Evolutionary conservation across 352 stramenopile species (phyloP).

Genomic region (Elongisporangium anandrum): DNA sequence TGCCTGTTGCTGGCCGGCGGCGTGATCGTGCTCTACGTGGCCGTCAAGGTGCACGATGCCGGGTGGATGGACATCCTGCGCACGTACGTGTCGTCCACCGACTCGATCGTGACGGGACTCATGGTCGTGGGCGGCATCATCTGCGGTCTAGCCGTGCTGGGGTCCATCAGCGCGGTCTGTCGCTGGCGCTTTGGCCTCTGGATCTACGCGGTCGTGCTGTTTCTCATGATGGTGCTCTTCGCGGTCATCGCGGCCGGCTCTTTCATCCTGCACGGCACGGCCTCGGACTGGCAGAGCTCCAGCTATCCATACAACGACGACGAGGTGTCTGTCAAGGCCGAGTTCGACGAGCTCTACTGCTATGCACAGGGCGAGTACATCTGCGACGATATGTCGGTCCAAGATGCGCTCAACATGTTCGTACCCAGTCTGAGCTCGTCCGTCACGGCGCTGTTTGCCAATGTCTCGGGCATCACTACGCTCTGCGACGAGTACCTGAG

Average conservation of each 20-base stretch:
- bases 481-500: conserved; percentile 47
- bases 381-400: conserved; percentile 52
- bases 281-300: conserved; percentile 39
- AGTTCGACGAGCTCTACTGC: conserved; percentile 70
- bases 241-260: conserved; percentile 33
- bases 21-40: conserved; percentile 46
- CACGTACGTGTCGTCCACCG: conserved; percentile 42
- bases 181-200: conserved; percentile 52
- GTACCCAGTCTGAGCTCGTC: conserved; percentile 27
- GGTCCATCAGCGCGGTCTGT: conserved; percentile 50
- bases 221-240: conserved; percentile 51
- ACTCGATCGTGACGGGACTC: conserved; percentile 39
- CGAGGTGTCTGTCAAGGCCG: conserved; percentile 45
- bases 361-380: conserved; percentile 70
- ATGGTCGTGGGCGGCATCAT: conserved; percentile 47
- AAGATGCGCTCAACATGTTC: conserved; percentile 52
- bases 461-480: conserved; percentile 45
- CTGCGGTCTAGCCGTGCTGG: conserved; percentile 53
- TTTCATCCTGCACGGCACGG: conserved; percentile 38
- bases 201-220: conserved; percentile 48
- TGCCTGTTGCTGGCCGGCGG: conserved; percentile 50
- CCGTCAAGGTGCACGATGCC: conserved; percentile 33
- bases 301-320: conserved; percentile 42
- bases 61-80: conserved; percentile 63
- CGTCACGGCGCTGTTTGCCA: conserved; percentile 27